phyloP scores from a whole-genome alignment of 2,329 filamentous ascomycete species.

The Exophiala xenobiotica region DNA sequence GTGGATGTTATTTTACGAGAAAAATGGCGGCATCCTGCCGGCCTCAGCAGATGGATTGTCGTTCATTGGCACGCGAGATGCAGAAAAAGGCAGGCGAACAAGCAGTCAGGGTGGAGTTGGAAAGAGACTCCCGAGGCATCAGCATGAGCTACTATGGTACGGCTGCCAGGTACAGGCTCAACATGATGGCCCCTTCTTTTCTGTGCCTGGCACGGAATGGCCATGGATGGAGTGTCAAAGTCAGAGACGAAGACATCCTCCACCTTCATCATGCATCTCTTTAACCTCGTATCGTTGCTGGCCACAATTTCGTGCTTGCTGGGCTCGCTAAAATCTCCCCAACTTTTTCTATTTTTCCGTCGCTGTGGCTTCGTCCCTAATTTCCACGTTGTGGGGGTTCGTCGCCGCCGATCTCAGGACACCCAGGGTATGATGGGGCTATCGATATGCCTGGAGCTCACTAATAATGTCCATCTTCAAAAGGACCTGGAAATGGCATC shows the following conservation, averaged over 20 bases:
- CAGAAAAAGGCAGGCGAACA: background rate
- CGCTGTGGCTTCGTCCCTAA: slow-evolving; percentile 14
- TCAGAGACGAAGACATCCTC: background rate
- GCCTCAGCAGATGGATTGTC: background rate
- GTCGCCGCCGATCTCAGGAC: slow-evolving; percentile 8
- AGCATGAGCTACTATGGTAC: too few relatives aligned
- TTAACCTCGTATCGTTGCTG: too few relatives aligned
- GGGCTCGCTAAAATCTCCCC: slow-evolving; percentile 13
- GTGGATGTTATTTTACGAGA: slow-evolving; percentile 12
- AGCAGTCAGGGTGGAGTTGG: slow-evolving; percentile 1
- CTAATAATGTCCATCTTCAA: background rate
- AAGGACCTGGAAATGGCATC: background rate
- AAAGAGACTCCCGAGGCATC: background rate
- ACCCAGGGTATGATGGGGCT: too few relatives aligned
- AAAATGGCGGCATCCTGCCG: background rate
- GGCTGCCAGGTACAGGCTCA: slow-evolving; percentile 1
- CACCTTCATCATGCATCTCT: background rate
- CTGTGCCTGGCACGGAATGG: too few relatives aligned
- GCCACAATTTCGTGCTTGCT: background rate
- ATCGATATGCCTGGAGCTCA: slow-evolving; percentile 14
- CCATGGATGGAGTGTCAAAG: too few relatives aligned
- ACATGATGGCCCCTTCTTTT: too few relatives aligned
- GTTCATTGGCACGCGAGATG: slow-evolving; percentile 2
- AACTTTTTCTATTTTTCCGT: slow-evolving; percentile 13
- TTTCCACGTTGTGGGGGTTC: slow-evolving; percentile 19